These are phyloP conservation scores for Gentiana straminea DNA, from an alignment of 257 asterid genomes.

Conservation along the genomic window DNA sequence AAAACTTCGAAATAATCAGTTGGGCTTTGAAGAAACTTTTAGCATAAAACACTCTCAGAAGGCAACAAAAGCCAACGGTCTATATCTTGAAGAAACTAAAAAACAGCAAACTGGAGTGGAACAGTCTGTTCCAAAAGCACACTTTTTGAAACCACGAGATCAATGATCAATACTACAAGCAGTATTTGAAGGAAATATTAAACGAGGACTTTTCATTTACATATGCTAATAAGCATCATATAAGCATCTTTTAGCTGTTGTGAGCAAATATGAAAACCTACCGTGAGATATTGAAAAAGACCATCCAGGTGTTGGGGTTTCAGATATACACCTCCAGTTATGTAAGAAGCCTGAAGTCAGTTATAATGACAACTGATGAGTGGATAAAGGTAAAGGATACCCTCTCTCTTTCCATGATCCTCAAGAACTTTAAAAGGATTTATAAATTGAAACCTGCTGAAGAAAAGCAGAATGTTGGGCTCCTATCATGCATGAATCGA, in stretches of 20 bases:
- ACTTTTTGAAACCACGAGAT: too few species aligned
- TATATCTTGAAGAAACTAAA: too few species aligned
- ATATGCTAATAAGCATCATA: too few species aligned
- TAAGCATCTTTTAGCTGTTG: background rate
- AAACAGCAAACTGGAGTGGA: too few species aligned
- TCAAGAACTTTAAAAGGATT: background rate
- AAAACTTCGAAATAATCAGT: too few species aligned
- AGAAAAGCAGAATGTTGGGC: conserved; percentile 85
- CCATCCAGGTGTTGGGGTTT: conserved; percentile 79
- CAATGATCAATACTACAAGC: too few species aligned
- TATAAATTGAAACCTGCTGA: conserved; percentile 61
- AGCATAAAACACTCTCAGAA: too few species aligned
- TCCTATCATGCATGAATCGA: conserved; percentile 82
- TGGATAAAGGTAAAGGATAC: conserved; percentile 4
- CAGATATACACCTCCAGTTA: conserved; percentile 83
- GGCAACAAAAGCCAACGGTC: too few species aligned
- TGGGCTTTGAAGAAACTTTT: too few species aligned
- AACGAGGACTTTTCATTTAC: too few species aligned
- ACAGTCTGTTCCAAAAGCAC: too few species aligned
- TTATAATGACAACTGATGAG: conserved; percentile 14
- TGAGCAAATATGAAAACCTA: conserved; percentile 23
- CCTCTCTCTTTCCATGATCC: background rate
- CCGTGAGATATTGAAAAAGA: conserved; percentile 72
- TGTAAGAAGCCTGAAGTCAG: conserved; percentile 69
- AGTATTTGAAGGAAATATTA: too few species aligned